A percentile compares a stretch with the other conserved stretches of the same genome.
These are phyloP conservation scores for Podila clonocystis DNA, from an alignment of 192 early-diverging fungal species.

Conservation along the genomic window DNA sequence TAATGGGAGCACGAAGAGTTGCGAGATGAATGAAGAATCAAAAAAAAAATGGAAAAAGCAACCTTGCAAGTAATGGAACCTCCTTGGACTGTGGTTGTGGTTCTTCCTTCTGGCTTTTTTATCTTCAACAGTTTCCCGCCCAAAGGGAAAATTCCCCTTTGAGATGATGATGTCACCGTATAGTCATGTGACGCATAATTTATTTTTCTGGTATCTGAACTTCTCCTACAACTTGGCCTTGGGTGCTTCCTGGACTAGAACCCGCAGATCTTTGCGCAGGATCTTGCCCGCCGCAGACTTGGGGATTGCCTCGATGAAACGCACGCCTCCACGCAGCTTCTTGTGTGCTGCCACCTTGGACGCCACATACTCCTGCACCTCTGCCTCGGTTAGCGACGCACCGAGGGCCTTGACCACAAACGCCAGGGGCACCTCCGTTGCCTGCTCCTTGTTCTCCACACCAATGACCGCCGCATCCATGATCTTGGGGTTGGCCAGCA, in stretches of 20 bases:
- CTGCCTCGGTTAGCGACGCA: conserved; percentile 48
- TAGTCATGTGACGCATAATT: not conserved
- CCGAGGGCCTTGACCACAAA: conserved; percentile 73
- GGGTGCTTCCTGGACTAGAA: not conserved
- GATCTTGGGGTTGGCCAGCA: conserved; percentile 76
- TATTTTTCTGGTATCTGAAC: not conserved
- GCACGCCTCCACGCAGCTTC: conserved; percentile 80
- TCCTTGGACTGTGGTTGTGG: too few species aligned
- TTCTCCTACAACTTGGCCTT: conserved; percentile 29
- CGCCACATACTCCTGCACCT: conserved; percentile 65
- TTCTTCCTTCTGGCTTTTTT: too few species aligned
- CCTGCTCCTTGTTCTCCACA: conserved; percentile 68
- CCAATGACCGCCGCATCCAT: conserved; percentile 77
- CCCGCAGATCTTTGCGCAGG: conserved; percentile 76
- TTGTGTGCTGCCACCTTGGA: conserved; percentile 77
- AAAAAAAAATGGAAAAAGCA: too few species aligned
- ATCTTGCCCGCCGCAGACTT: conserved; percentile 88
- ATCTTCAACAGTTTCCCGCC: too few species aligned
- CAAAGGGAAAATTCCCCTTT: too few species aligned
- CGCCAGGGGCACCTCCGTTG: conserved; percentile 81
- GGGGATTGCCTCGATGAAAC: conserved; percentile 76
- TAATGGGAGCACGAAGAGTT: too few species aligned
- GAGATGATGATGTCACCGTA: too few species aligned
- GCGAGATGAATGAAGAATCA: too few species aligned
- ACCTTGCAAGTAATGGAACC: too few species aligned